Conservation (phyloP, 2,329 filamentous ascomycete genomes). For the Clarireedia homoeocarpa region DNA sequence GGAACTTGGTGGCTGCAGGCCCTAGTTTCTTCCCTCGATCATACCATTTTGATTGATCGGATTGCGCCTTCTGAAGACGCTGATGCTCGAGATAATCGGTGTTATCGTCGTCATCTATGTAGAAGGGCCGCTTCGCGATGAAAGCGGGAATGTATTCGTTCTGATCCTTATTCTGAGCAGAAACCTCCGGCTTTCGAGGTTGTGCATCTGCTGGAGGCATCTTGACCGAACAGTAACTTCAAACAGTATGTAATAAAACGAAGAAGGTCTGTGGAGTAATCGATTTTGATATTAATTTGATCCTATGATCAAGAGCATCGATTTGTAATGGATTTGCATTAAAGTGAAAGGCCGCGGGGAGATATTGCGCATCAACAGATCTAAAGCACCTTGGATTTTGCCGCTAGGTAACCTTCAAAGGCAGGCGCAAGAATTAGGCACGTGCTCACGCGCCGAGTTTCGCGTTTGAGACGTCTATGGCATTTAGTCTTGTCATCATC, state of each 20-base stretch:
- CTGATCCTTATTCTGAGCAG: constrained; percentile 66
- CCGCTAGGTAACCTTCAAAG: no score
- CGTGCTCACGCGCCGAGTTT: no score
- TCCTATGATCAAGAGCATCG: no score
- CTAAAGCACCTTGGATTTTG: no score
- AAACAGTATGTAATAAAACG: neutral
- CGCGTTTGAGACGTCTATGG: no score
- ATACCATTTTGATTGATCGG: constrained; percentile 76
- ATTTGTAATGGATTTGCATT: no score
- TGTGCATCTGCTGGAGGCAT: constrained; percentile 35
- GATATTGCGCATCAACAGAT: no score
- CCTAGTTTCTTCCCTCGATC: constrained; percentile 78
- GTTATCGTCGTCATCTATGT: constrained; percentile 70
- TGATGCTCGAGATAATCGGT: constrained; percentile 96
- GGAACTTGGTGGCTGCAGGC: constrained; percentile 88
- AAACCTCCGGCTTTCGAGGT: constrained; percentile 27
- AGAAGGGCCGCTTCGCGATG: constrained; percentile 97
- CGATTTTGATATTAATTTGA: no score
- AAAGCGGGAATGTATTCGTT: constrained; percentile 98
- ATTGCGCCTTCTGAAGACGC: constrained; percentile 61
- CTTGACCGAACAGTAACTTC: constrained; percentile 6
- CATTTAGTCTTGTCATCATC: no score
- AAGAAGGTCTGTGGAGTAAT: no score
- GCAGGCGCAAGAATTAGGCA: no score
- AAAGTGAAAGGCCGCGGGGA: no score